These are phyloP conservation scores for Yarrowia yakushimensis DNA, from an alignment of 805 yeast genomes.

Conservation along the genomic window DNA sequence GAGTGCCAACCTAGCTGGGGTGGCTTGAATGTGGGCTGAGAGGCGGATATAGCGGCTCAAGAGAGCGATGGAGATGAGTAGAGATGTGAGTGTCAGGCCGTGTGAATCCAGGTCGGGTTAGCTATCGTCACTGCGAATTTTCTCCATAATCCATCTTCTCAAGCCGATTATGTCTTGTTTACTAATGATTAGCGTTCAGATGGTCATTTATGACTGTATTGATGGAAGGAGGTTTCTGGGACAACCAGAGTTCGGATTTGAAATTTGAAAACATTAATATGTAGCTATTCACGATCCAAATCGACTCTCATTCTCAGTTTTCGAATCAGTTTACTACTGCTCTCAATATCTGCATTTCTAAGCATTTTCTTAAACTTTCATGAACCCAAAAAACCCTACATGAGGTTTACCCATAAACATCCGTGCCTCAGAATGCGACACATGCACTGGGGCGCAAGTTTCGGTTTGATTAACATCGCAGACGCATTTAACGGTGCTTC, in stretches of 20 bases:
- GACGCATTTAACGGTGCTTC: not conserved
- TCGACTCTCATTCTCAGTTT: not conserved
- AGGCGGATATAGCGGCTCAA: not conserved
- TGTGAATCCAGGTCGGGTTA: too few species aligned
- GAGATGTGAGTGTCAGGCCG: too few species aligned
- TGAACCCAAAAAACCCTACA: not conserved
- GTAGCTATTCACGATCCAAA: not conserved
- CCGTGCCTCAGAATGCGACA: not conserved
- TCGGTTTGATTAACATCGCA: not conserved
- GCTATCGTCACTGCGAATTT: not conserved
- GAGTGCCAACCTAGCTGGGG: not conserved
- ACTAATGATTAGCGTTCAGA: not conserved
- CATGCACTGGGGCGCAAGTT: not conserved
- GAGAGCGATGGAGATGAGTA: not conserved
- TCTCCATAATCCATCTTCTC: not conserved
- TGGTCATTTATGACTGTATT: not conserved
- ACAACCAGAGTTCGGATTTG: not conserved
- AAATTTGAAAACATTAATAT: not conserved
- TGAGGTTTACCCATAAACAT: not conserved
- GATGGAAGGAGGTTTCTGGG: not conserved
- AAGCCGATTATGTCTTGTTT: not conserved
- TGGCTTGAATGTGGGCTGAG: conserved; percentile 18
- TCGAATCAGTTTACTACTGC: not conserved
- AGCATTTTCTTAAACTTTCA: not conserved
- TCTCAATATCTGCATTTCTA: not conserved